Evolutionary conservation across 2,329 filamentous ascomycete genomes (phyloP).

Genomic region (Chaetomium globosum): DNA sequence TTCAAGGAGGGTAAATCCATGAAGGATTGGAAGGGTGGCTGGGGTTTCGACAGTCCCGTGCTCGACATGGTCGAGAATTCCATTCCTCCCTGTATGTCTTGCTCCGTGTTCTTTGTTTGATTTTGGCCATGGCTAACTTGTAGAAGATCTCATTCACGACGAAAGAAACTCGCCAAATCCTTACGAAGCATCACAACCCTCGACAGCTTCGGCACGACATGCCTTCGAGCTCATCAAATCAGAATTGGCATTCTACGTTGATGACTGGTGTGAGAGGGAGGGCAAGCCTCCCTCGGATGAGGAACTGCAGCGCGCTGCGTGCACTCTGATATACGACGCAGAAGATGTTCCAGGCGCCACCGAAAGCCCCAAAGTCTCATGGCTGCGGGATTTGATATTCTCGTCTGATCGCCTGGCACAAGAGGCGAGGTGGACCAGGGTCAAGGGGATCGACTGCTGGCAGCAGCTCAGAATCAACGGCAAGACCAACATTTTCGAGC

Average conservation of each 20-base stretch:
- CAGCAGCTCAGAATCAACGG: constrained; percentile 58
- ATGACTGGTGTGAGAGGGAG: constrained; percentile 49
- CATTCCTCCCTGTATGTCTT: constrained; percentile 64
- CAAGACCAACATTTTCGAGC: constrained; percentile 60
- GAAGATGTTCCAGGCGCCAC: constrained; percentile 51
- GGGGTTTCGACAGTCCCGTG: constrained; percentile 66
- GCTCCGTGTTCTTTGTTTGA: constrained; percentile 26
- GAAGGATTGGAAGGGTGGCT: constrained; percentile 71
- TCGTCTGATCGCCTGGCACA: constrained; percentile 47
- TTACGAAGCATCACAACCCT: constrained; percentile 51
- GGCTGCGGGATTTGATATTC: constrained; percentile 64
- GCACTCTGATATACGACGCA: constrained; percentile 58
- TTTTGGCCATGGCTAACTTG: constrained; percentile 29
- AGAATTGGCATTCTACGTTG: constrained; percentile 57
- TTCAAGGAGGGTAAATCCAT: constrained; percentile 68
- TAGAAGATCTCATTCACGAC: constrained; percentile 64
- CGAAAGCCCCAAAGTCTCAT: constrained; percentile 48
- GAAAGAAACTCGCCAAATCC: constrained; percentile 61
- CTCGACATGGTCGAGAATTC: constrained; percentile 67
- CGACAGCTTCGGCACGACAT: constrained; percentile 54
- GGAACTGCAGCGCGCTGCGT: constrained; percentile 61
- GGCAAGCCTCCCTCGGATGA: constrained; percentile 52
- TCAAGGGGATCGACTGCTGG: constrained; percentile 51
- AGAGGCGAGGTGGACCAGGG: constrained; percentile 39
- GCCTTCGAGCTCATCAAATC: constrained; percentile 65